Evolutionary conservation across 2,329 filamentous ascomycete genomes (phyloP).

Genomic region (Colletotrichum sp.): DNA sequence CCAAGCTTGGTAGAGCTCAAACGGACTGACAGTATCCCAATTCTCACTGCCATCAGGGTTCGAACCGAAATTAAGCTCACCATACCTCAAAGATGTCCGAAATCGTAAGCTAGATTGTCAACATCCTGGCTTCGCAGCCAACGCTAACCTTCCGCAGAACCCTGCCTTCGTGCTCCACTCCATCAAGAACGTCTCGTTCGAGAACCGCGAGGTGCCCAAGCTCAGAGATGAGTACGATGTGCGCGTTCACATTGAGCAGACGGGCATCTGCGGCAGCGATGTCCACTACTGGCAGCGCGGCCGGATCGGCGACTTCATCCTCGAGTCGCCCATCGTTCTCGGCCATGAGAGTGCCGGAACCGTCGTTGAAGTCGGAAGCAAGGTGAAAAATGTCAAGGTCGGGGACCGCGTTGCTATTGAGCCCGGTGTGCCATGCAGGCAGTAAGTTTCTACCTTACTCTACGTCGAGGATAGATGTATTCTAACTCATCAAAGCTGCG

Average conservation of each 20-base stretch:
- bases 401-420: conserved; percentile 55
- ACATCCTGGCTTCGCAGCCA: background rate
- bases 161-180: conserved; percentile 52
- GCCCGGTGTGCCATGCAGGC: conserved; percentile 48
- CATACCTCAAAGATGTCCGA: background rate
- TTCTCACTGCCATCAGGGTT: background rate
- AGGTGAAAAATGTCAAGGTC: conserved; percentile 45
- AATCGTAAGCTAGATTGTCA: background rate
- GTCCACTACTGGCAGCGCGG: conserved; percentile 53
- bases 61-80: background rate
- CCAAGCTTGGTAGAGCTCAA: background rate
- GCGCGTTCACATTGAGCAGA: conserved; percentile 48
- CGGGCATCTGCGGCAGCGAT: conserved; percentile 53
- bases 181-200: conserved; percentile 48
- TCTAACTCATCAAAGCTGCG: conserved; percentile 36
- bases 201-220: conserved; percentile 44
- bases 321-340: conserved; percentile 48
- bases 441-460: background rate
- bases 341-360: conserved; percentile 52
- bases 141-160: conserved; percentile 34
- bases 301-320: conserved; percentile 49
- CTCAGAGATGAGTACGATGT: conserved; percentile 47
- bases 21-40: background rate
- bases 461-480: background rate
- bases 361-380: conserved; percentile 43